These are phyloP conservation scores for Xanthoparmelia taractica DNA, from an alignment of 495 filamentous ascomycete species.

Conservation along the genomic window DNA sequence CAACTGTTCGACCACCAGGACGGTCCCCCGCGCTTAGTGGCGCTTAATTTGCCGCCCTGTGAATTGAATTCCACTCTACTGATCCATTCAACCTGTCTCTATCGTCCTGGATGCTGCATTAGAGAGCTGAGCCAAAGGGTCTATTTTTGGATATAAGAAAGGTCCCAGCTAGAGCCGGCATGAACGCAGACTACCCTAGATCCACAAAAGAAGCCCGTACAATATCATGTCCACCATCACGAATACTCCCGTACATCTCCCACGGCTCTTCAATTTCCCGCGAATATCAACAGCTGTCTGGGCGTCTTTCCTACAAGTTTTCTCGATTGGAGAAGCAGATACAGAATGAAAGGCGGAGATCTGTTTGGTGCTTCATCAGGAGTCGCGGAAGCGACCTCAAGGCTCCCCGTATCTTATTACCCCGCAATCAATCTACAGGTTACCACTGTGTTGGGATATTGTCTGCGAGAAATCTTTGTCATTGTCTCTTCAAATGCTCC, in stretches of 20 bases:
- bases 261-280: background rate
- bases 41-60: slow-evolving; percentile 5
- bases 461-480: background rate
- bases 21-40: slow-evolving; percentile 1
- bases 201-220: background rate
- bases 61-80: no score
- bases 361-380: background rate
- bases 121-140: background rate
- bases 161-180: background rate
- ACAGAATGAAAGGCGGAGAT: background rate
- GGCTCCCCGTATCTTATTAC: background rate
- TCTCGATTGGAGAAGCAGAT: background rate
- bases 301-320: background rate
- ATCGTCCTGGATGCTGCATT: background rate
- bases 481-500: background rate
- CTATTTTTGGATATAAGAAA: background rate
- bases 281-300: background rate
- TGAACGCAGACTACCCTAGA: background rate
- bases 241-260: background rate
- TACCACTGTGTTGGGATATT: background rate
- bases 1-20: no score
- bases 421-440: background rate
- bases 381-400: background rate
- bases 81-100: no score
- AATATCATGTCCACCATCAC: no score